Evolutionary conservation across 192 early-diverging fungal species (phyloP).

Genomic region (Oehlia diaphana): DNA sequence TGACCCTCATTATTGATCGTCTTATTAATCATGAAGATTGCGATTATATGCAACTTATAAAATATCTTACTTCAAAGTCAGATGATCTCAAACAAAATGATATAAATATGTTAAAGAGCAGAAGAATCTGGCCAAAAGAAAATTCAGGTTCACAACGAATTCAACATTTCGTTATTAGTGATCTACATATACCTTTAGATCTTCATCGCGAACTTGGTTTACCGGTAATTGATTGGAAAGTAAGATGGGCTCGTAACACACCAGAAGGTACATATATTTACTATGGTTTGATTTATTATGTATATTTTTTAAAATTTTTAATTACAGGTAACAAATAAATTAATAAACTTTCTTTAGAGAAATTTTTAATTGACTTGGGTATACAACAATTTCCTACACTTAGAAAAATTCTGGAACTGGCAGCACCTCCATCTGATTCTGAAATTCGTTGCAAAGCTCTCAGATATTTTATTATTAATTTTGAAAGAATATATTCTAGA

Average conservation of each 20-base stretch:
- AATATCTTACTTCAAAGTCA: conserved; percentile 67
- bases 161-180: conserved; percentile 44
- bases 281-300: too few relatives aligned
- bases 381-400: conserved; percentile 46
- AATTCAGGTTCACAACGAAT: conserved; percentile 33
- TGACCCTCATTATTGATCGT: conserved; percentile 81
- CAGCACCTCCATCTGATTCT: conserved; percentile 33
- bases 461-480: conserved; percentile 71
- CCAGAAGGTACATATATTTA: conserved; percentile 30
- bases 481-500: conserved; percentile 51
- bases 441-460: conserved; percentile 56
- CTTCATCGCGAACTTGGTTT: conserved; percentile 57
- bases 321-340: too few relatives aligned
- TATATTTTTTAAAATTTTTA: too few relatives aligned
- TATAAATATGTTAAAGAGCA: conserved; percentile 55
- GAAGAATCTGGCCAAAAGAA: conserved; percentile 66
- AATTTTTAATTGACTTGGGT: conserved; percentile 53
- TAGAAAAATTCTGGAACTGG: conserved; percentile 40
- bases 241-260: conserved; percentile 37
- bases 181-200: conserved; percentile 70
- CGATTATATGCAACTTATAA: conserved; percentile 81
- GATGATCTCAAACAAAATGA: conserved; percentile 63
- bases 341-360: conserved; percentile 27
- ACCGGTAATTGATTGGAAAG: conserved; percentile 70
- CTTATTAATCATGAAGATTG: conserved; percentile 71